These are phyloP conservation scores for Penicillium parvum DNA, from an alignment of 495 filamentous ascomycete genomes.

Conservation along the genomic window DNA sequence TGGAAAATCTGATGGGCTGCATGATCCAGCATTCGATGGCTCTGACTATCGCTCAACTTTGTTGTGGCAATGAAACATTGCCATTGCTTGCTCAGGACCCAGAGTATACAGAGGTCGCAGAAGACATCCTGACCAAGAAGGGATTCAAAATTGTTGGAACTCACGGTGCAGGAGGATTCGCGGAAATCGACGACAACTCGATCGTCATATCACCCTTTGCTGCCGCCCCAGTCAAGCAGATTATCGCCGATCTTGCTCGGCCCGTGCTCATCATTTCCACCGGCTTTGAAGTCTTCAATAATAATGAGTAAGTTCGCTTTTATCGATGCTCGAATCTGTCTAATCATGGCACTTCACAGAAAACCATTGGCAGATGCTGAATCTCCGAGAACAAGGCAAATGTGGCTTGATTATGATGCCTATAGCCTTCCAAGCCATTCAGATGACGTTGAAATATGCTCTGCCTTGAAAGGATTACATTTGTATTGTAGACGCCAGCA, in stretches of 20 bases:
- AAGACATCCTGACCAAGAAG: slow-evolving; percentile 28
- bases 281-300: slow-evolving; percentile 24
- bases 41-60: slow-evolving; percentile 31
- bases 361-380: slow-evolving; percentile 31
- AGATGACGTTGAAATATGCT: slow-evolving; percentile 26
- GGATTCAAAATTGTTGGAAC: slow-evolving; percentile 34
- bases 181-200: slow-evolving; percentile 33
- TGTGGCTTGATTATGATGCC: slow-evolving; percentile 29
- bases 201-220: slow-evolving; percentile 33
- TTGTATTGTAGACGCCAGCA: slow-evolving; percentile 23
- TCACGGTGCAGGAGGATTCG: slow-evolving; percentile 37
- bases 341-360: slow-evolving; percentile 23
- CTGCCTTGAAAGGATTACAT: slow-evolving; percentile 23
- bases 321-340: slow-evolving; percentile 21
- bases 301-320: slow-evolving; percentile 27
- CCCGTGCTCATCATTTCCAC: slow-evolving; percentile 27
- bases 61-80: slow-evolving; percentile 21
- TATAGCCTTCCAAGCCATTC: slow-evolving; percentile 25
- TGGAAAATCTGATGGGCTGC: slow-evolving; percentile 23
- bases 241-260: slow-evolving; percentile 35
- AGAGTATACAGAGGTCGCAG: slow-evolving; percentile 27
- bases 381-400: slow-evolving; percentile 36
- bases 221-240: slow-evolving; percentile 29
- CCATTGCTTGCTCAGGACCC: slow-evolving; percentile 31
- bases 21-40: slow-evolving; percentile 33